phyloP scores from a whole-genome alignment of 2,329 filamentous ascomycete species.

The Rhynchosporium graminicola region DNA sequence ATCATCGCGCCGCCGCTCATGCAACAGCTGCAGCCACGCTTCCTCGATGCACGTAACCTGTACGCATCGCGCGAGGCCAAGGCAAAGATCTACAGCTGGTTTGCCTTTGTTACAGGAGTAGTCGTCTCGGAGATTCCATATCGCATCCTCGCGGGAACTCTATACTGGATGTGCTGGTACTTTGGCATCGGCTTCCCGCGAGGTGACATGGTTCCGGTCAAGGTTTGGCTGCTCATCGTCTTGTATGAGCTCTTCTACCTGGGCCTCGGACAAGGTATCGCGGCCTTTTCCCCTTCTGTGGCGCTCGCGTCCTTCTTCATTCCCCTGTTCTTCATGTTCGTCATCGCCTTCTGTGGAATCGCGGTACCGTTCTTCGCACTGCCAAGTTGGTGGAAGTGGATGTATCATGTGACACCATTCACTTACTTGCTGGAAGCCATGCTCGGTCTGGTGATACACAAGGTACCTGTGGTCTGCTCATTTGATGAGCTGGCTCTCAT shows the following conservation, averaged over 20 bases:
- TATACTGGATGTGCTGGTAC: constrained; percentile 5
- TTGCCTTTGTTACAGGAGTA: background rate
- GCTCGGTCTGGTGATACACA: background rate
- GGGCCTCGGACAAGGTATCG: constrained; percentile 9
- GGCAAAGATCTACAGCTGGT: constrained; percentile 5
- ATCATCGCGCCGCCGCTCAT: constrained; percentile 9
- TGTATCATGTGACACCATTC: constrained; percentile 6
- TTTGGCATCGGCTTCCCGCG: background rate
- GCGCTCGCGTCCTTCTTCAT: constrained; percentile 3
- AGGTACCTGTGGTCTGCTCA: background rate
- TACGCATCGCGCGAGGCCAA: constrained; percentile 3
- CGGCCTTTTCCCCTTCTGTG: constrained; percentile 2
- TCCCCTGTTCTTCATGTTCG: constrained; percentile 5
- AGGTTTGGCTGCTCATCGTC: constrained; percentile 7
- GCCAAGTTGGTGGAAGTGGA: background rate
- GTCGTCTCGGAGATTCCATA: constrained; percentile 4
- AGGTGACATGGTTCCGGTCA: background rate
- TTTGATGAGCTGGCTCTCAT: background rate
- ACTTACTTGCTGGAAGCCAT: constrained; percentile 1
- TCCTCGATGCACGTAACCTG: background rate
- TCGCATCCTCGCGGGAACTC: background rate
- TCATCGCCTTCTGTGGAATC: background rate
- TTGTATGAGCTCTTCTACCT: constrained; percentile 10
- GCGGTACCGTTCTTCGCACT: background rate
- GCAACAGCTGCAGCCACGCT: constrained; percentile 6